phyloP scores from a whole-genome alignment of 2,329 filamentous ascomycete species.

The Aspergillus aculeatus region DNA sequence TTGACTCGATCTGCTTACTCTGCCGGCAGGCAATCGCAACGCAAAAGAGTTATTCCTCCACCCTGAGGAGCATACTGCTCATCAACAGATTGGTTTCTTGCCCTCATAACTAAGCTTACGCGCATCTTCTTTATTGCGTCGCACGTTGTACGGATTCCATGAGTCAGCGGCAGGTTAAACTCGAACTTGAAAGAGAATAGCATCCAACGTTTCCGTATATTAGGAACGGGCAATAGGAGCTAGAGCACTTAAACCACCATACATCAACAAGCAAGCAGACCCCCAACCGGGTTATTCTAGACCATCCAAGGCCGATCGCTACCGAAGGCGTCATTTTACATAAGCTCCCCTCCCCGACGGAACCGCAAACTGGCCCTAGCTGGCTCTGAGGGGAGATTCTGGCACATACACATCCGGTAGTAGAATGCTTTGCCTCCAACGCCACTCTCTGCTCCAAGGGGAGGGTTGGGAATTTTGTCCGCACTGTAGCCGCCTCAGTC shows the following conservation, averaged over 20 bases:
- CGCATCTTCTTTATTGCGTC: background rate
- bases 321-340: background rate
- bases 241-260: background rate
- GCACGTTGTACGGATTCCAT: background rate
- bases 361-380: background rate
- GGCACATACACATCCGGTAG: background rate
- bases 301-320: background rate
- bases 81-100: background rate
- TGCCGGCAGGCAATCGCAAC: too few species aligned
- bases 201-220: background rate
- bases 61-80: too few species aligned
- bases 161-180: background rate
- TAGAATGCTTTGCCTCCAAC: background rate
- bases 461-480: slow-evolving; percentile 9
- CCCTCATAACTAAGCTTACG: background rate
- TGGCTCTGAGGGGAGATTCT: background rate
- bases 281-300: background rate
- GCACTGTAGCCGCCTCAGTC: slow-evolving; percentile 13
- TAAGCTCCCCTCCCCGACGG: background rate
- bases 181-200: background rate
- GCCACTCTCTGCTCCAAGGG: background rate
- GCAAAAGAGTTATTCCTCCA: too few species aligned
- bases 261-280: background rate
- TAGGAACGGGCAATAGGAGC: background rate
- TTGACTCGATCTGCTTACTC: too few species aligned